Evolutionary conservation across 495 filamentous ascomycete genomes (phyloP).

Genomic region (Aspergillus sparsus): DNA sequence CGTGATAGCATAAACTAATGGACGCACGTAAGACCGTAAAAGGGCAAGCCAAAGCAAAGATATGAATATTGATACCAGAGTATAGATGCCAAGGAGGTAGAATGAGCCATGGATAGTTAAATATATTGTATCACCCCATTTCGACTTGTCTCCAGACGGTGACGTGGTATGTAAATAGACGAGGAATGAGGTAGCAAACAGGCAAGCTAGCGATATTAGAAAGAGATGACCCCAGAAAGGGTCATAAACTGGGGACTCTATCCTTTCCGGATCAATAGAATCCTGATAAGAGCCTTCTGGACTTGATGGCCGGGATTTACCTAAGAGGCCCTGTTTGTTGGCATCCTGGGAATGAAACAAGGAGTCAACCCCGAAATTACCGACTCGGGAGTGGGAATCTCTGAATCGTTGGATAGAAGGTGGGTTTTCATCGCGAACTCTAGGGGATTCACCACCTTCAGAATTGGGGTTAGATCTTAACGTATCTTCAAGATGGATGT

Average conservation of each 20-base stretch:
- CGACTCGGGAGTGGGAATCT: conserved; percentile 39
- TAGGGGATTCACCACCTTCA: conserved; percentile 59
- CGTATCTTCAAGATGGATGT: conserved; percentile 80
- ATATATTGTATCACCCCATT: conserved; percentile 89
- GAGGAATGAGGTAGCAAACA: conserved; percentile 84
- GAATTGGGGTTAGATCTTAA: conserved; percentile 43
- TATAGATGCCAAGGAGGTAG: conserved; percentile 85
- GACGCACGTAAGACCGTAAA: conserved; percentile 79
- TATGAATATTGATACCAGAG: conserved; percentile 82
- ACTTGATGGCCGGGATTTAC: conserved; percentile 43
- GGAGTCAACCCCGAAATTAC: conserved; percentile 35
- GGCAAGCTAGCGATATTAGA: conserved; percentile 74
- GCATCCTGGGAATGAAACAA: conserved; percentile 51
- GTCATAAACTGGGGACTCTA: conserved; percentile 70
- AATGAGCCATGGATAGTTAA: conserved; percentile 83
- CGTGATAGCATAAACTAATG: conserved; percentile 73
- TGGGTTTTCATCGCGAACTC: conserved; percentile 65
- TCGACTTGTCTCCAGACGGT: conserved; percentile 59
- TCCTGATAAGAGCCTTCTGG: conserved; percentile 41
- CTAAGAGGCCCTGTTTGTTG: conserved; percentile 41
- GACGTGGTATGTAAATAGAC: conserved; percentile 83
- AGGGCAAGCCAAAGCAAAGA: conserved; percentile 89
- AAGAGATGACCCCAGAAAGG: conserved; percentile 90
- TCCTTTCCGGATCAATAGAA: conserved; percentile 51
- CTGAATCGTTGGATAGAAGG: conserved; percentile 86